Evolutionary conservation across 352 stramenopile species (phyloP).

Genomic region (Globisporangium camurandrum): DNA sequence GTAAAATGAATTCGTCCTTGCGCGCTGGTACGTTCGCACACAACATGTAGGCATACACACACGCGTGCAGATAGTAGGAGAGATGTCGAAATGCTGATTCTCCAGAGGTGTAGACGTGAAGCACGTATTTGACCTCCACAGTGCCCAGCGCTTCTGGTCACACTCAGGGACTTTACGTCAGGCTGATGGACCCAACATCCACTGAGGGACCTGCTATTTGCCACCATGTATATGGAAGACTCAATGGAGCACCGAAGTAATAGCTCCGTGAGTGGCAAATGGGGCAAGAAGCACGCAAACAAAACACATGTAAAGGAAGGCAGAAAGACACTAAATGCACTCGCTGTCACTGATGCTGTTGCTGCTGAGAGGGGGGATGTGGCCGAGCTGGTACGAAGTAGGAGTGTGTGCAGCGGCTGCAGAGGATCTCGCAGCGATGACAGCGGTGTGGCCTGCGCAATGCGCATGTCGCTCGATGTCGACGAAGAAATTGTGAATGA

Average conservation of each 20-base stretch:
- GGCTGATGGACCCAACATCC: constrained; percentile 80
- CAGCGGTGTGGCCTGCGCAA: too few relatives aligned
- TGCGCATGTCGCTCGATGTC: too few relatives aligned
- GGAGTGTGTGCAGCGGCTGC: too few relatives aligned
- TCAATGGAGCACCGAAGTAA: constrained; percentile 35
- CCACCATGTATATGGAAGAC: constrained; percentile 63
- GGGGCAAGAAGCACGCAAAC: constrained; percentile 22
- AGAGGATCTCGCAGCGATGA: too few relatives aligned
- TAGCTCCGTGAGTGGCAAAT: constrained; percentile 61
- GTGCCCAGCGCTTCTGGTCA: constrained; percentile 70
- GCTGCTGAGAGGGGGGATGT: neutral
- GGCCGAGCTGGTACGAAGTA: too few relatives aligned
- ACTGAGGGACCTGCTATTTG: constrained; percentile 54
- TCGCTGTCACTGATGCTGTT: neutral
- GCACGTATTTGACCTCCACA: constrained; percentile 51
- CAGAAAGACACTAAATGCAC: neutral
- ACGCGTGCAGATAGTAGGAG: constrained; percentile 1
- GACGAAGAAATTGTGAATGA: too few relatives aligned
- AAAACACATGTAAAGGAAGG: neutral
- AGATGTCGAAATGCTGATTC: constrained; percentile 82
- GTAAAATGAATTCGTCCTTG: constrained; percentile 37
- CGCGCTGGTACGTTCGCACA: constrained; percentile 13
- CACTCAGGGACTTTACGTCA: constrained; percentile 56
- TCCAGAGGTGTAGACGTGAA: constrained; percentile 50
- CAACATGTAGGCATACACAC: constrained; percentile 4